Conservation (phyloP, 768 basidiomycete species). For the Lentinula sp. region DNA sequence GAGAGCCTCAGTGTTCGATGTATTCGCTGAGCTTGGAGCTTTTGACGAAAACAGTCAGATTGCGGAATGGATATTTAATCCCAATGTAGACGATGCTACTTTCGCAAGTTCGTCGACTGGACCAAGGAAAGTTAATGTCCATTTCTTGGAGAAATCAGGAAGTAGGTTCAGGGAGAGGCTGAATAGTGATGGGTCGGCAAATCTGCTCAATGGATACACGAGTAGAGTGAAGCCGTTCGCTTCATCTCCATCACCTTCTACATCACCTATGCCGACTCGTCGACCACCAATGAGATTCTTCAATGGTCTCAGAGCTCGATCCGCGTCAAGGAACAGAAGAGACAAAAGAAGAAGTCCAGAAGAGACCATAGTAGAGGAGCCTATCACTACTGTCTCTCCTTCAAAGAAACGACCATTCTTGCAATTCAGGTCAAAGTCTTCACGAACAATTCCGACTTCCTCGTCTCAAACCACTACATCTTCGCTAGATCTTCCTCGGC, state of each 20-base stretch:
- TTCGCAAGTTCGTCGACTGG: not conserved
- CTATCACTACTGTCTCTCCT: not conserved
- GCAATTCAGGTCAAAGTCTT: not conserved
- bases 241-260: not conserved
- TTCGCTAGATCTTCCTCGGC: not conserved
- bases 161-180: conserved; percentile 6
- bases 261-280: not conserved
- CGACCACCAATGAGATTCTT: not conserved
- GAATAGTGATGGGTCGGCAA: not conserved
- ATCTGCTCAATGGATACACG: not conserved
- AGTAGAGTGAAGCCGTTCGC: not conserved
- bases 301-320: not conserved
- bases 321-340: not conserved
- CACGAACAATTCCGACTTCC: not conserved
- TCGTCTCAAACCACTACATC: not conserved
- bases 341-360: not conserved
- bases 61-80: conserved; percentile 7
- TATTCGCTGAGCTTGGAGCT: conserved; percentile 5
- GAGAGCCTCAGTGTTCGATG: conserved; percentile 7
- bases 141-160: conserved; percentile 1
- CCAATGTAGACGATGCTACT: not conserved
- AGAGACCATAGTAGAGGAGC: not conserved
- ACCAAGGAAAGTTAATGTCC: not conserved
- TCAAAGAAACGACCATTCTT: conserved; percentile 2
- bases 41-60: conserved; percentile 10